Evolutionary conservation across 495 filamentous ascomycete species (phyloP).

Genomic region (Neurospora pannonica): DNA sequence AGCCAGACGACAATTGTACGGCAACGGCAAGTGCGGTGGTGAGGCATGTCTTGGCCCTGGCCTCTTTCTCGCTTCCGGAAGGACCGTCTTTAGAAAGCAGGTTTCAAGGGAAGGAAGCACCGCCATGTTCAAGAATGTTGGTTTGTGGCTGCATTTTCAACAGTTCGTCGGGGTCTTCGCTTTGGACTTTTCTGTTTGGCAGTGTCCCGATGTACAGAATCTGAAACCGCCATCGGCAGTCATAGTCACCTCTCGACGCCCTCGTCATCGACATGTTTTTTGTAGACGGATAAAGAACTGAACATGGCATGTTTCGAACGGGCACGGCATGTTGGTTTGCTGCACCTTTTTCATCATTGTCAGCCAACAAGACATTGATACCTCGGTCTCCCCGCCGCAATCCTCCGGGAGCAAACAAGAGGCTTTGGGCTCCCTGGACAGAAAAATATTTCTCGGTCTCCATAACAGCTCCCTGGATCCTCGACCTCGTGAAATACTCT

Average conservation of each 20-base stretch:
- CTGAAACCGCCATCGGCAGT: neutral
- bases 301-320: neutral
- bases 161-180: neutral
- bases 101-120: neutral
- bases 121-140: neutral
- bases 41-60: neutral
- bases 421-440: neutral
- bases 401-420: neutral
- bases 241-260: neutral
- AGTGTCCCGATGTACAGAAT: neutral
- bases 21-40: neutral
- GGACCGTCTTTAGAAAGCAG: neutral
- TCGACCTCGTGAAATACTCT: neutral
- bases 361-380: neutral
- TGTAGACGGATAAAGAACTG: neutral
- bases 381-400: neutral
- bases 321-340: neutral
- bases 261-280: neutral
- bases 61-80: neutral
- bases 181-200: neutral
- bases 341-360: neutral
- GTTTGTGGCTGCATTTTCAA: neutral
- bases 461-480: neutral
- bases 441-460: neutral
- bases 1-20: neutral